Percentiles rank a stretch among this genome's conserved stretches.
Conservation (phyloP, 2,329 filamentous ascomycete genomes). For the Aspergillus intermedius region DNA sequence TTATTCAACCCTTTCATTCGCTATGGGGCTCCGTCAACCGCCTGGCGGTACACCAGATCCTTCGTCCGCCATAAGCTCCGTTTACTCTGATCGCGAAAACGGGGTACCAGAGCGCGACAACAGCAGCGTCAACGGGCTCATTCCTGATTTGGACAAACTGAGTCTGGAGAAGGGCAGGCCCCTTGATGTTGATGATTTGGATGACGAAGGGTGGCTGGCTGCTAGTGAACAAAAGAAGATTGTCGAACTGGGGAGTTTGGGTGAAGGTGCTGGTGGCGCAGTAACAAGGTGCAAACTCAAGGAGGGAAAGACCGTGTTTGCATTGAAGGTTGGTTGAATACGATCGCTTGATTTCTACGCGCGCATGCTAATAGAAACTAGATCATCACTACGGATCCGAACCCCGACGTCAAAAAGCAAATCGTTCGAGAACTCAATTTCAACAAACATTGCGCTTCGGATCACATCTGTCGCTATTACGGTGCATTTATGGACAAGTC, state of each 20-base stretch:
- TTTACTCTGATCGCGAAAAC: constrained; percentile 74
- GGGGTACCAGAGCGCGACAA: constrained; percentile 74
- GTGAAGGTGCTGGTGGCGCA: constrained; percentile 91
- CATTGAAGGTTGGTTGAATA: constrained; percentile 65
- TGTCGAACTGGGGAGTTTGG: constrained; percentile 77
- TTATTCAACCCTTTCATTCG: constrained; percentile 76
- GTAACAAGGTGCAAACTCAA: constrained; percentile 87
- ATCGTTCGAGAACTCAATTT: constrained; percentile 94
- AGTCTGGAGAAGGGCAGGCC: constrained; percentile 74
- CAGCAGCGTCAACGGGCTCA: constrained; percentile 71
- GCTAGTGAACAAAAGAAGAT: constrained; percentile 86
- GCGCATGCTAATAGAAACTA: constrained; percentile 32
- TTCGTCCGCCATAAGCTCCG: constrained; percentile 76
- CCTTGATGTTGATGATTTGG: constrained; percentile 86
- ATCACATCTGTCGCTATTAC: constrained; percentile 96
- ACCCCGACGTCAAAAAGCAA: constrained; percentile 97
- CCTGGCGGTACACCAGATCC: constrained; percentile 68
- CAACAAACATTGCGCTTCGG: constrained; percentile 94
- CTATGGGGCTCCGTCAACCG: constrained; percentile 59
- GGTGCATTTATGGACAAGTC: constrained; percentile 93
- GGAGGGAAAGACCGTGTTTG: constrained; percentile 89
- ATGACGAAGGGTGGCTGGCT: constrained; percentile 91
- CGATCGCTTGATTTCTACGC: neutral
- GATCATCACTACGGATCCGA: constrained; percentile 97
- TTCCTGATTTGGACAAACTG: constrained; percentile 72